phyloP scores from a whole-genome alignment of 768 basidiomycete genomes.

The Panellus pusillus region DNA sequence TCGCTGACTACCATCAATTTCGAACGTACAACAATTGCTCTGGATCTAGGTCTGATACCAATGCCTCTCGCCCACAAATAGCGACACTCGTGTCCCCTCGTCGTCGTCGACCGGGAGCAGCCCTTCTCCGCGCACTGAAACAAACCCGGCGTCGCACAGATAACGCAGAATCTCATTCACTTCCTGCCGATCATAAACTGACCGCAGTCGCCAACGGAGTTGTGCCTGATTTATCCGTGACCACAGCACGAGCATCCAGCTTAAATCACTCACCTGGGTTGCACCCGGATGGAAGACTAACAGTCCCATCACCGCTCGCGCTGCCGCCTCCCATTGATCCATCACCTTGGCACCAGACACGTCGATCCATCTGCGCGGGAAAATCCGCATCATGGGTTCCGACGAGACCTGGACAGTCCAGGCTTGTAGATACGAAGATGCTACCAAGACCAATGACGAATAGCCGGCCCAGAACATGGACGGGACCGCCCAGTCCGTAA shows the following conservation, averaged over 20 bases:
- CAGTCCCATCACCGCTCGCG: conserved; percentile 65
- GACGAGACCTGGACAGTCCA: conserved; percentile 62
- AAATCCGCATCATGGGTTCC: conserved; percentile 42
- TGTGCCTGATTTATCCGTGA: conserved; percentile 48
- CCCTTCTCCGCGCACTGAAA: conserved; percentile 34
- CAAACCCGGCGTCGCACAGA: conserved; percentile 52
- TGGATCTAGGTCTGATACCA: conserved; percentile 63
- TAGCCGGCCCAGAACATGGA: conserved; percentile 73
- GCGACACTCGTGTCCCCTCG: conserved; percentile 51
- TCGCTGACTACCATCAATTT: neutral
- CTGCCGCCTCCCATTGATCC: conserved; percentile 71
- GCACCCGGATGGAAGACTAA: conserved; percentile 74
- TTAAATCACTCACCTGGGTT: conserved; percentile 54
- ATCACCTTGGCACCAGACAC: conserved; percentile 59
- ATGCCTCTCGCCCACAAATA: conserved; percentile 53
- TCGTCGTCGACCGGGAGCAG: conserved; percentile 44
- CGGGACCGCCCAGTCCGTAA: conserved; percentile 51
- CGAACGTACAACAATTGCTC: conserved; percentile 5
- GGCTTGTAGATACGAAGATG: conserved; percentile 45
- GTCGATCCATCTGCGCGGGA: conserved; percentile 79
- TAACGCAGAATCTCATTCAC: conserved; percentile 59
- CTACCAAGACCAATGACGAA: conserved; percentile 51
- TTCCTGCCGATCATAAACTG: conserved; percentile 77
- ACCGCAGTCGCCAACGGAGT: conserved; percentile 67
- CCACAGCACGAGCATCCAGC: neutral